Evolutionary conservation across 2,329 filamentous ascomycete species (phyloP), one percentile per base, ranked within the genome.

Genomic region (Lasiodiplodia sp.): DNA sequence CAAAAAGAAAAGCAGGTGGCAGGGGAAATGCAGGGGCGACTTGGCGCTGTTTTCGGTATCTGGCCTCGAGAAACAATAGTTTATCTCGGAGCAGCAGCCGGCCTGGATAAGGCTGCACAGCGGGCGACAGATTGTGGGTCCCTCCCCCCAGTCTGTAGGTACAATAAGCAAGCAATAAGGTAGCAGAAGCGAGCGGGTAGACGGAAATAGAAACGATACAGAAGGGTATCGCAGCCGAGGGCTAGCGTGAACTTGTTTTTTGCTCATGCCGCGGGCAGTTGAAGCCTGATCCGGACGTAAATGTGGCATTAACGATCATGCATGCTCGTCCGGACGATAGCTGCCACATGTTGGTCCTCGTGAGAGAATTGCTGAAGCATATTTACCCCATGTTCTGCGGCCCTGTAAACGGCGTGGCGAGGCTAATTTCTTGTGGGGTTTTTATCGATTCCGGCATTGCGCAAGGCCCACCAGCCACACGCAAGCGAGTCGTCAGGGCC

Each of bases 391-490:
- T 28, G 28, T 28, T 28, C 28, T 28, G 28, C 4, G 28, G 28
- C 28, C 28, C 28, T 28, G 28, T 28, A 28, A 28, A 28, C 28
- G 28, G 28, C 28, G 28, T 23, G 23, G 23, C 28, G 28, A 28
- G 28, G 31, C 31, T 34, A 34, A 34, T 34, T 34, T 34, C 31
- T 2, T 38, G 28, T 57, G 55, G 18, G 55, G 31, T 23, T 38
- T 57, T 57, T n/a, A 56, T 56, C 28, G 53, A 34, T 34, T 53
- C 12, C 53, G 28, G 11, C n/a, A 52, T 56, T 28, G 11, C 23
- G 51, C 57, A 31, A 47, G 57, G 57, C 58, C 58, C 58, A 63
- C 58, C 60, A 64, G 60, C 60, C 60, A 64, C 60, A 64, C 60
- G 60, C 60, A 64, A 64, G 60, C 60, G 60, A 64, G 60, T 51